Percentiles rank a stretch among this genome's conserved stretches.
Conservation (phyloP, 2,329 filamentous ascomycete genomes). For the Ceratocystis diversiconidia region DNA sequence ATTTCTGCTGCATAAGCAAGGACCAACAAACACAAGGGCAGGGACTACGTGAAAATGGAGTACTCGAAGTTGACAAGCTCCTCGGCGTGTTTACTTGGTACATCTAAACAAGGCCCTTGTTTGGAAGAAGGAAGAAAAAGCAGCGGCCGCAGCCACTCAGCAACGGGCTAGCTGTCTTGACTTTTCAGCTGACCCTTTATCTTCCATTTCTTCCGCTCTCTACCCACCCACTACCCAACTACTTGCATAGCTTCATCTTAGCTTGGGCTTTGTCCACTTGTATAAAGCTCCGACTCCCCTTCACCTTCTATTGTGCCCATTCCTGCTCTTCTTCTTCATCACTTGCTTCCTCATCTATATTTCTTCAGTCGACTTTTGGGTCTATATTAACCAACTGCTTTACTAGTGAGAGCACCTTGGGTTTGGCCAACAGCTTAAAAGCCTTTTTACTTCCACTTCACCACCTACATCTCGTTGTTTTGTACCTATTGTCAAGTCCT, state of each 20-base stretch:
- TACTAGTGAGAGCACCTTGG: neutral
- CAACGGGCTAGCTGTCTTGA: neutral
- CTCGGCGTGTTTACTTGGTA: neutral
- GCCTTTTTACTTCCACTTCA: neutral
- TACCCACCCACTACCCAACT: neutral
- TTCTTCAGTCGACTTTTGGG: neutral
- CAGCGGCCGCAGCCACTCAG: neutral
- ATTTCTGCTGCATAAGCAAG: conserved; percentile 1
- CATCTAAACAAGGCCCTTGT: neutral
- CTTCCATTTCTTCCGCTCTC: neutral
- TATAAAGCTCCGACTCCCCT: neutral
- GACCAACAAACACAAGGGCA: neutral
- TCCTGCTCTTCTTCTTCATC: neutral
- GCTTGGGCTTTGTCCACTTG: too few species aligned
- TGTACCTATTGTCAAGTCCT: neutral
- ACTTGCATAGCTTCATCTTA: too few species aligned
- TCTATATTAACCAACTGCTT: neutral
- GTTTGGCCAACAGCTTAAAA: neutral
- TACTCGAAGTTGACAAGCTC: neutral
- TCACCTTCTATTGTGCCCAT: neutral
- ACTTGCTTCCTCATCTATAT: neutral
- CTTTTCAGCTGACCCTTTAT: neutral
- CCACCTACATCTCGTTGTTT: neutral
- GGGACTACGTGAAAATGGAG: neutral
- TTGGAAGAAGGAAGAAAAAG: neutral